Evolutionary conservation across 305 asterid species (phyloP).

Genomic region (Lippia alba): DNA sequence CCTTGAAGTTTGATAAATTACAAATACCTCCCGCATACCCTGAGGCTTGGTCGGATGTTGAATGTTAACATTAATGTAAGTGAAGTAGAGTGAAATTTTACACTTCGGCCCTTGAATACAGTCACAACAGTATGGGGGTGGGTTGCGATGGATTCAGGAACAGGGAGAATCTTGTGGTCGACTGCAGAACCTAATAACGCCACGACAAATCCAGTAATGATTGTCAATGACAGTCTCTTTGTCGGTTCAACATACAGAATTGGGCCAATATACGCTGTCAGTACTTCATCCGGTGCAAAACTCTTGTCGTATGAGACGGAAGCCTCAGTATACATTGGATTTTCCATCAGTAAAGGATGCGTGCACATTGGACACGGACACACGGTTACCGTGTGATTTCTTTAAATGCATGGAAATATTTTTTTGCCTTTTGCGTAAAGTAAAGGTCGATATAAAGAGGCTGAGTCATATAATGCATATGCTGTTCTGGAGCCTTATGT

Average conservation of each 20-base stretch:
- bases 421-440: no score
- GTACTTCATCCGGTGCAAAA: slow-evolving; percentile 47
- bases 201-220: slow-evolving; percentile 48
- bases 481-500: no score
- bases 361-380: no score
- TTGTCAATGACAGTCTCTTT: slow-evolving; percentile 58
- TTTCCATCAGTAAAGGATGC: slow-evolving; percentile 37
- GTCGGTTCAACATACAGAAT: slow-evolving; percentile 54
- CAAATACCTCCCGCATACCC: no score
- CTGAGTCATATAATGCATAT: no score
- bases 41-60: no score
- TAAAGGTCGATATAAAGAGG: no score
- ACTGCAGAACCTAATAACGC: slow-evolving; percentile 55
- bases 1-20: no score
- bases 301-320: slow-evolving; percentile 63
- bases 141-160: slow-evolving; percentile 58
- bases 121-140: slow-evolving; percentile 59
- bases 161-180: slow-evolving; percentile 58
- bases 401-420: no score
- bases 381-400: no score
- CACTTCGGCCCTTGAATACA: slow-evolving; percentile 49
- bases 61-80: slow-evolving; percentile 32
- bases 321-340: slow-evolving; percentile 53
- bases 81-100: slow-evolving; percentile 53
- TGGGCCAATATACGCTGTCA: slow-evolving; percentile 58